Conservation (phyloP, 2,329 filamentous ascomycete species). For the Colletotrichum incanum region DNA sequence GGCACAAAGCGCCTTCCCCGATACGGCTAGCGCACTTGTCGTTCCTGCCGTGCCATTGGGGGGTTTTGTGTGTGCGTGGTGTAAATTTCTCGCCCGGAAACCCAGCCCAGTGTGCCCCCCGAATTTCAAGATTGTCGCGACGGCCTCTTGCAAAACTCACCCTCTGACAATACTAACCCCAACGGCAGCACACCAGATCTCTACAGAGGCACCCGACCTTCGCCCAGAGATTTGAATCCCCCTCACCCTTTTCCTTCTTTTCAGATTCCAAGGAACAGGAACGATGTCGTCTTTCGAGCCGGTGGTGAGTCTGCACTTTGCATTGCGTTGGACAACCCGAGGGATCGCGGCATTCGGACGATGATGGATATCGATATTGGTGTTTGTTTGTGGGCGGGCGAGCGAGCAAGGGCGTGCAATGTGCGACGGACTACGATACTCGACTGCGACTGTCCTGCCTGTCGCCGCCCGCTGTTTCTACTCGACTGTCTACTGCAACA, state of each 20-base stretch:
- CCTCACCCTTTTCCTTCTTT: slow-evolving; percentile 41
- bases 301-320: slow-evolving; percentile 71
- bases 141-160: slow-evolving; percentile 42
- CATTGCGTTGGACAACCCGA: neutral
- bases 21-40: slow-evolving; percentile 51
- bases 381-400: neutral
- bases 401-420: neutral
- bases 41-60: slow-evolving; percentile 21
- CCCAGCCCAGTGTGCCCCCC: slow-evolving; percentile 23
- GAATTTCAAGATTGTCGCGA: slow-evolving; percentile 44
- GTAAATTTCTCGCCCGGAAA: slow-evolving; percentile 45
- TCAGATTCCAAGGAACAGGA: slow-evolving; percentile 53
- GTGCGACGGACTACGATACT: slow-evolving; percentile 1
- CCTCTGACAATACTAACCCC: slow-evolving; percentile 46
- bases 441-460: neutral
- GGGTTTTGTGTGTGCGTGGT: slow-evolving; percentile 47
- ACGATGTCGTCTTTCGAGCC: slow-evolving; percentile 80
- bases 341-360: slow-evolving; percentile 9
- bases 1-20: slow-evolving; percentile 49
- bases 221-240: slow-evolving; percentile 46
- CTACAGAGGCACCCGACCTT: slow-evolving; percentile 37
- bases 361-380: slow-evolving; percentile 24
- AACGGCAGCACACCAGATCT: slow-evolving; percentile 45
- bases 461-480: neutral
- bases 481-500: slow-evolving; percentile 2